These are phyloP conservation scores for Arthrobotrys iridis DNA, from an alignment of 2,329 filamentous ascomycete genomes.

Conservation along the genomic window DNA sequence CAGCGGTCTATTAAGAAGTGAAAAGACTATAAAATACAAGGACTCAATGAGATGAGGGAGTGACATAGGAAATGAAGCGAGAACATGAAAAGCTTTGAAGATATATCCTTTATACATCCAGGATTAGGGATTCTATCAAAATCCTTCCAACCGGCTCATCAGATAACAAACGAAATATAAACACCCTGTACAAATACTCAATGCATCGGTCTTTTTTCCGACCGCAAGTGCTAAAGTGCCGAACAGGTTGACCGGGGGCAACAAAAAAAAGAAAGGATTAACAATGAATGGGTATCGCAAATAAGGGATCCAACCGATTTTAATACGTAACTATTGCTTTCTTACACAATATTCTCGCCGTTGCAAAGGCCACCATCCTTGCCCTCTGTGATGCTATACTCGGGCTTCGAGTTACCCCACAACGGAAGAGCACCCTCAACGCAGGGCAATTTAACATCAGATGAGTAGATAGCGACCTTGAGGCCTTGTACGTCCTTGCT, in stretches of 20 bases:
- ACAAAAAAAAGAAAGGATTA: constrained; percentile 6
- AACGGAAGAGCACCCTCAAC: constrained; percentile 27
- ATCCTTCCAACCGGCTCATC: constrained; percentile 22
- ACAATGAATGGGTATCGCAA: constrained; percentile 37
- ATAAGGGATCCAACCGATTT: background rate
- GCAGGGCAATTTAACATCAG: constrained; percentile 43
- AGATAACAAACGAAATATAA: constrained; percentile 7
- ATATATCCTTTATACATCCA: constrained; percentile 3
- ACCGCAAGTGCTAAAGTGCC: constrained; percentile 18
- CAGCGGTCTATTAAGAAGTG: constrained; percentile 44
- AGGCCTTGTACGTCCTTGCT: constrained; percentile 32
- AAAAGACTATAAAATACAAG: constrained; percentile 16
- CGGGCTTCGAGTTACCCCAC: constrained; percentile 41
- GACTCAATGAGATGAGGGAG: background rate
- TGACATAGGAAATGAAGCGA: constrained; percentile 22
- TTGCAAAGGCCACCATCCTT: constrained; percentile 45
- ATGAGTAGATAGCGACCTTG: constrained; percentile 41
- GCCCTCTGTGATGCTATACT: constrained; percentile 47
- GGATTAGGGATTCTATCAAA: background rate
- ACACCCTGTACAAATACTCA: constrained; percentile 32
- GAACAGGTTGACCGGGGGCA: background rate
- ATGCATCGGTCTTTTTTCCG: no score
- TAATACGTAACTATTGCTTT: background rate
- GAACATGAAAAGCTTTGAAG: constrained; percentile 21
- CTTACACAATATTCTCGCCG: constrained; percentile 29